Conservation (phyloP, 495 filamentous ascomycete species). For the Penicillium coprophilum region DNA sequence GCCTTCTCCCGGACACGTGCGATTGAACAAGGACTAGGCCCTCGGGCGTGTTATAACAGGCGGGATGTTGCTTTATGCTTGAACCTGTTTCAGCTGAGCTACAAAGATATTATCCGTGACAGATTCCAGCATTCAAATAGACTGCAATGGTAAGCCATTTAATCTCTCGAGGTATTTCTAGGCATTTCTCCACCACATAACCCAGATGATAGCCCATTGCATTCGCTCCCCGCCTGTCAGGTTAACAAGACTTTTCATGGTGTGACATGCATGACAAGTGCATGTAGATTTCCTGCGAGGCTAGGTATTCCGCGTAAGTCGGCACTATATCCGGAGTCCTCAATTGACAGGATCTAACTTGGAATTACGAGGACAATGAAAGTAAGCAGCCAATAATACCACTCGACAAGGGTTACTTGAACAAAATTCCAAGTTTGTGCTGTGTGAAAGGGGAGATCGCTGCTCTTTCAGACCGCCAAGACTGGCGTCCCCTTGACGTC, state of each 20-base stretch:
- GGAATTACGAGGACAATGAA: neutral
- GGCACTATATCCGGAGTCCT: neutral
- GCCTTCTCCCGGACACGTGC: conserved; percentile 37
- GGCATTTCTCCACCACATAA: neutral
- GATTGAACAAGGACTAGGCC: conserved; percentile 2
- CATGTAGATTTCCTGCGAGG: neutral
- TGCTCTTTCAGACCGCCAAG: conserved; percentile 20
- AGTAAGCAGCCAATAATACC: neutral
- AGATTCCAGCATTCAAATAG: neutral
- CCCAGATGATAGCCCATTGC: neutral
- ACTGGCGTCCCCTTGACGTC: conserved; percentile 33
- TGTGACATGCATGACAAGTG: conserved; percentile 8
- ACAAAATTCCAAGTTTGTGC: conserved; percentile 12
- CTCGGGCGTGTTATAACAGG: neutral
- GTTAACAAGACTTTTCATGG: neutral
- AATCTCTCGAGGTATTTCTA: neutral
- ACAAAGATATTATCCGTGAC: neutral
- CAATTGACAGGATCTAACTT: neutral
- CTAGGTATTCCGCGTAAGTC: neutral
- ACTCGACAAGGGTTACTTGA: neutral
- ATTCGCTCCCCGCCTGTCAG: neutral
- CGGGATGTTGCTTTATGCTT: neutral
- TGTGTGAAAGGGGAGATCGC: conserved; percentile 17
- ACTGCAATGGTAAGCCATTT: neutral
- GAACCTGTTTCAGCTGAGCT: neutral